Evolutionary conservation across 768 basidiomycete species (phyloP), one percentile per base, ranked within the genome.

Genomic region (Boletus edulis): DNA sequence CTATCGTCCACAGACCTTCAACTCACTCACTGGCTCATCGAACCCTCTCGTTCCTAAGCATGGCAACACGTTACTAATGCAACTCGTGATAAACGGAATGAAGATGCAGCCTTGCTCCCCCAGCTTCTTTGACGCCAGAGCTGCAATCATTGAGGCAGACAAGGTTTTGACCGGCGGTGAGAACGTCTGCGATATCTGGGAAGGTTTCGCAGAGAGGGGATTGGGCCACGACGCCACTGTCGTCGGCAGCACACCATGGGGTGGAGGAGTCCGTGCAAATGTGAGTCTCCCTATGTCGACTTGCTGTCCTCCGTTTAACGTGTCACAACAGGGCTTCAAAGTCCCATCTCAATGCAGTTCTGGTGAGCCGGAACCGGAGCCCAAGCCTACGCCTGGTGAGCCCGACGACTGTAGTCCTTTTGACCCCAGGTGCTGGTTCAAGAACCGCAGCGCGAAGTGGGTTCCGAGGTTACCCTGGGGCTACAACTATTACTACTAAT

Each of bases 31-130:
- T 1, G 77, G 66, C 4, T 45, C 56, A 14, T 32, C 58, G 0
- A 65, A 68, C 15, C 80, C 86, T 10, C 78, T 88, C 32, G 78
- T 98, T 12, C 95, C 96, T 52, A 90, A 86, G 74, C 88, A 96
- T 65, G 95, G 95, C 6, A 98, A 98, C 76, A 85, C 95, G 24
- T 77, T 98, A 51, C 76, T 81, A 38, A 71, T 92, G 12, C 91
- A 92, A 79, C 85, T 98, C 43, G 87, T 97, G 41, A 51, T 98
- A 29, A 86, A 88, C 67, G 94, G 80, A 11, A 96, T 99, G 94
- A 98, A 98, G 80, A 76, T 97, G 42, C 95, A 98, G 68, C 84
- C 87, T 4, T 99, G 96, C 75, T 81, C 87, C 27, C 96, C 96
- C 18, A 80, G 78, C 44, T 95, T 96, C 86, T 90, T 94, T 65